phyloP scores from a whole-genome alignment of 306 rosid genomes.

The Ormosia emarginata region DNA sequence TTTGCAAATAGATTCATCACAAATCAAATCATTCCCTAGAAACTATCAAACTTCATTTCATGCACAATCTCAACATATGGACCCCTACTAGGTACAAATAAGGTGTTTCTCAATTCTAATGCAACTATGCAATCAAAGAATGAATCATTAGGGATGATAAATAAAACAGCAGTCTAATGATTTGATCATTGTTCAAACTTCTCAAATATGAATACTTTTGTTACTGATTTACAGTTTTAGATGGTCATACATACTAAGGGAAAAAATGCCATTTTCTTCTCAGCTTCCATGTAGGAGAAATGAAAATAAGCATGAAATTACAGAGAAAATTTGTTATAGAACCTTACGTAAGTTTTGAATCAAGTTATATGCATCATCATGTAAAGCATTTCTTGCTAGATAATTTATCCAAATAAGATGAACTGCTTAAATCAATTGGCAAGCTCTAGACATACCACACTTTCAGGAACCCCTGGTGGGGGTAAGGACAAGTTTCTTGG shows the following conservation, averaged over 20 bases:
- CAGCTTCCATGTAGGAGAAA: constrained; percentile 1
- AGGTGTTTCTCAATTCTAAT: not conserved
- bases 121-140: not conserved
- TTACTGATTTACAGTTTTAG: not conserved
- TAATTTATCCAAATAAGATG: constrained; percentile 17
- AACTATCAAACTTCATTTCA: not conserved
- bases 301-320: not conserved
- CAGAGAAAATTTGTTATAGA: not conserved
- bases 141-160: not conserved
- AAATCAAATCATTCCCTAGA: not conserved
- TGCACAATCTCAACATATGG: not conserved
- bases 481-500: constrained; percentile 83
- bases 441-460: constrained; percentile 75
- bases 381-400: not conserved
- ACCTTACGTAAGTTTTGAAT: not conserved
- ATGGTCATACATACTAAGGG: not conserved
- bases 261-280: not conserved
- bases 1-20: not conserved
- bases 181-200: not conserved
- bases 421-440: not conserved
- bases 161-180: not conserved
- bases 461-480: constrained; percentile 96
- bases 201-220: not conserved
- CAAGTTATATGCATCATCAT: not conserved
- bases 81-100: not conserved